Percentiles rank a stretch among this genome's conserved stretches.
Evolutionary conservation across 441 rosid genomes (phyloP).

Genomic region (Syzygium syzygioides): DNA sequence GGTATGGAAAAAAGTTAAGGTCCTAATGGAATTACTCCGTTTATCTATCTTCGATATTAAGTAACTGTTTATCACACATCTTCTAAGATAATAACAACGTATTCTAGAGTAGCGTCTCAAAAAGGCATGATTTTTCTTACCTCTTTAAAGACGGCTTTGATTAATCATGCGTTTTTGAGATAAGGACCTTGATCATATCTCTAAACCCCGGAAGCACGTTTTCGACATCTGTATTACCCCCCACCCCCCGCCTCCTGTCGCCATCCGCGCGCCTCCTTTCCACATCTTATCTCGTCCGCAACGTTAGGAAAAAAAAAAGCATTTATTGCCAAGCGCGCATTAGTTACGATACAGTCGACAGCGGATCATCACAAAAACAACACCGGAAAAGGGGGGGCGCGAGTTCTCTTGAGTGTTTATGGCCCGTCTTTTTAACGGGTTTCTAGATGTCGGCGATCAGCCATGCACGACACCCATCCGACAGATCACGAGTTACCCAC

Average conservation of each 20-base stretch:
- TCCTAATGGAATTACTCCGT: background rate
- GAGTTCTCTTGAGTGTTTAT: background rate
- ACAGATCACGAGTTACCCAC: accelerated
- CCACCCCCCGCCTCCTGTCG: background rate
- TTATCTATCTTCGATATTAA: background rate
- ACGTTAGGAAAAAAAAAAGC: background rate
- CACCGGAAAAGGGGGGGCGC: background rate
- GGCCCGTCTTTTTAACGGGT: background rate
- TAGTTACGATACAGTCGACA: background rate
- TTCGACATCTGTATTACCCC: accelerated
- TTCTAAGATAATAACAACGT: background rate
- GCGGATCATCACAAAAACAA: accelerated
- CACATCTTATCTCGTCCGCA: background rate
- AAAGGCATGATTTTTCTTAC: background rate
- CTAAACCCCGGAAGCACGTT: background rate
- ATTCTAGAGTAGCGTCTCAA: background rate
- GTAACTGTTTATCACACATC: background rate
- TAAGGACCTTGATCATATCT: background rate
- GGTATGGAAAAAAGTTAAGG: background rate
- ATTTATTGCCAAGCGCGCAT: background rate
- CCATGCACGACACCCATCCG: background rate
- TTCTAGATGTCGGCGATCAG: accelerated
- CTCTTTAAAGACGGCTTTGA: background rate
- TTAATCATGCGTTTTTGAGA: background rate
- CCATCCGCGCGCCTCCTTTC: background rate